These are phyloP conservation scores for Nothopassalora personata DNA, from an alignment of 2,329 filamentous ascomycete genomes.

Conservation along the genomic window DNA sequence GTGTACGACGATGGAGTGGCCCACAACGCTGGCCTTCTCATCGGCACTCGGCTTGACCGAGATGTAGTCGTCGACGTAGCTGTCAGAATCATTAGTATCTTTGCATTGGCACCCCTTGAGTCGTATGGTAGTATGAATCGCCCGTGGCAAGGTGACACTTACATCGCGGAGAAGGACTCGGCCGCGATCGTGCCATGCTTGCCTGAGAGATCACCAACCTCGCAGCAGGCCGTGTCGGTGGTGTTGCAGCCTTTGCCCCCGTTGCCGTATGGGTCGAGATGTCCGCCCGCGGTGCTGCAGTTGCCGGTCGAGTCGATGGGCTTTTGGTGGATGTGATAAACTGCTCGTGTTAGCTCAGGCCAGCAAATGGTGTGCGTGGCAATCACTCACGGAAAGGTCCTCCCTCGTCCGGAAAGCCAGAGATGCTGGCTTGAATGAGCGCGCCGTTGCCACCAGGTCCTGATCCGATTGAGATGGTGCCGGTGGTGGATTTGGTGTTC, in stretches of 20 bases:
- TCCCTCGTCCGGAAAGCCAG: conserved; percentile 37
- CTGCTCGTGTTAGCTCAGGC: conserved; percentile 19
- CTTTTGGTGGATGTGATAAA: conserved; percentile 44
- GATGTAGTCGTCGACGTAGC: conserved; percentile 48
- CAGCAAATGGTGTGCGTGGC: not conserved
- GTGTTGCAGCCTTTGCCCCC: conserved; percentile 36
- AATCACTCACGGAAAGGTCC: conserved; percentile 40
- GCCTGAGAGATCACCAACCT: conserved; percentile 43
- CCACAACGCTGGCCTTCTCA: conserved; percentile 43
- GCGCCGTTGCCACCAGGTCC: conserved; percentile 34
- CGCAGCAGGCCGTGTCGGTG: conserved; percentile 35
- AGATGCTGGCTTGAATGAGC: conserved; percentile 37
- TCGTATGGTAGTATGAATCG: no score
- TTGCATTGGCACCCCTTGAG: no score
- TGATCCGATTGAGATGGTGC: conserved; percentile 12
- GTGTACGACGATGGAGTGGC: conserved; percentile 52
- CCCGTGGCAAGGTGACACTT: conserved; percentile 4
- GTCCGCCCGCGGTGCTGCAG: conserved; percentile 39
- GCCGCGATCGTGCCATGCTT: conserved; percentile 40
- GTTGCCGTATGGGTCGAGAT: conserved; percentile 42
- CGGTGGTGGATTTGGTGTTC: conserved; percentile 4
- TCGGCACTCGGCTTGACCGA: conserved; percentile 36
- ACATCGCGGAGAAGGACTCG: conserved; percentile 30
- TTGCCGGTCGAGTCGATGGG: conserved; percentile 39
- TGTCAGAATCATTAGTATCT: conserved; percentile 14